Percentiles rank a stretch among this genome's conserved stretches.
These are phyloP conservation scores for Pedinophyceae sp. DNA, from an alignment of 139 green algal genomes.

Conservation along the genomic window DNA sequence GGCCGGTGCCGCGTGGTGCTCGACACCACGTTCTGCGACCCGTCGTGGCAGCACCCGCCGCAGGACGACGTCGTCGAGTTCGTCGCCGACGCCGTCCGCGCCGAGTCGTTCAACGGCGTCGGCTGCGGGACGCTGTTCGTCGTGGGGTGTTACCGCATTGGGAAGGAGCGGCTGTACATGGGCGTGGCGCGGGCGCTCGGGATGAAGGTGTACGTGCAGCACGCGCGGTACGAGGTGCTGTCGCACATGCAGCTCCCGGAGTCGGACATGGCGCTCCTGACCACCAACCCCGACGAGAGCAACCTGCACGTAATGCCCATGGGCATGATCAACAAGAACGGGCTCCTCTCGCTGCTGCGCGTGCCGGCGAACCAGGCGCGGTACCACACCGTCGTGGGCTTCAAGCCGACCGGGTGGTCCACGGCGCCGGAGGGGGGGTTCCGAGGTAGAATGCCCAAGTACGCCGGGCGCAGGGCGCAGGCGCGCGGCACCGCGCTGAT, in stretches of 20 bases:
- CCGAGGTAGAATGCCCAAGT: too few relatives aligned
- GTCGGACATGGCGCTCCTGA: not conserved
- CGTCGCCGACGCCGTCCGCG: slow-evolving; percentile 42
- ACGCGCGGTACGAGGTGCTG: slow-evolving; percentile 17
- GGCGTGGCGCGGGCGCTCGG: slow-evolving; percentile 28
- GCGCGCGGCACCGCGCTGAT: not conserved
- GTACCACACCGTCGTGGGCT: not conserved
- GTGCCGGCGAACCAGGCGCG: not conserved
- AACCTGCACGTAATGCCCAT: not conserved
- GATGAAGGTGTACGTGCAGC: slow-evolving; percentile 21
- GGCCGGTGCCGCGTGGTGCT: slow-evolving; percentile 46
- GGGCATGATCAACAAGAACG: not conserved
- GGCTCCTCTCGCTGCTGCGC: not conserved
- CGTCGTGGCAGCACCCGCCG: slow-evolving; percentile 48
- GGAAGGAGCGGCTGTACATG: slow-evolving; percentile 81
- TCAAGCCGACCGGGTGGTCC: not conserved
- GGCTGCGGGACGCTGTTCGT: slow-evolving; percentile 59
- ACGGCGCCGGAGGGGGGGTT: too few relatives aligned
- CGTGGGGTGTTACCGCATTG: slow-evolving; percentile 75
- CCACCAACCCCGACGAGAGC: not conserved
- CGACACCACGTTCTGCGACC: slow-evolving; percentile 86
- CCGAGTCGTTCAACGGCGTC: slow-evolving; percentile 57
- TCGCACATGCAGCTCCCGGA: not conserved
- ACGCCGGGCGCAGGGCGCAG: too few relatives aligned
- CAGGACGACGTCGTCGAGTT: slow-evolving; percentile 52